These are phyloP conservation scores for Ceratocystis cacaofunesta DNA, from an alignment of 2,329 filamentous ascomycete genomes.

Conservation along the genomic window DNA sequence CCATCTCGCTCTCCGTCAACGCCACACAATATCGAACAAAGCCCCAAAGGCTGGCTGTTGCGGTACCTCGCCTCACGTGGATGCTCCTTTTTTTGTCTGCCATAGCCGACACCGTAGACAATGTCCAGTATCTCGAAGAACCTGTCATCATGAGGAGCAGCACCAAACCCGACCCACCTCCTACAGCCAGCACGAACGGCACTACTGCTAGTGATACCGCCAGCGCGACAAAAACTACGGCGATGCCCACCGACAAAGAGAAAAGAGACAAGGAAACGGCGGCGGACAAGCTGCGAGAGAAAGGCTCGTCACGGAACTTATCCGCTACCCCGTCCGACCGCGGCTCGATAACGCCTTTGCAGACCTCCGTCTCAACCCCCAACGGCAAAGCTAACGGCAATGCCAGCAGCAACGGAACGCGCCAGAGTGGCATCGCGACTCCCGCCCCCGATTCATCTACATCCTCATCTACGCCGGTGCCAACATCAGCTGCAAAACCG, in stretches of 20 bases:
- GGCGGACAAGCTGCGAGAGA: neutral
- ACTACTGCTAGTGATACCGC: neutral
- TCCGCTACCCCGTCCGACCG: slow-evolving; percentile 16
- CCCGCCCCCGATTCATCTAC: slow-evolving; percentile 34
- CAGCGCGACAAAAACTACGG: slow-evolving; percentile 1
- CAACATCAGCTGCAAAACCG: slow-evolving; percentile 34
- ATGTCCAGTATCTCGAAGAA: slow-evolving; percentile 8
- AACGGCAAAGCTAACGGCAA: slow-evolving; percentile 17
- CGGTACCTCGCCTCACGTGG: neutral
- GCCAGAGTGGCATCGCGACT: too few species aligned
- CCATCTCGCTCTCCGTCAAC: neutral
- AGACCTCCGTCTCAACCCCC: slow-evolving; percentile 27
- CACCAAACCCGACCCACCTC: slow-evolving; percentile 6
- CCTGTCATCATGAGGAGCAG: slow-evolving; percentile 12
- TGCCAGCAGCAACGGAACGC: slow-evolving; percentile 14
- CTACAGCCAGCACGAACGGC: neutral
- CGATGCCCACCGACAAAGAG: neutral
- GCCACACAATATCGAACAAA: neutral
- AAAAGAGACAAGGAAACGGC: neutral
- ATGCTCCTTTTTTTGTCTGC: neutral
- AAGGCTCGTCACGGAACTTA: slow-evolving; percentile 2
- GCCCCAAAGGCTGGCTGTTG: neutral
- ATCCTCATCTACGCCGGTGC: too few species aligned
- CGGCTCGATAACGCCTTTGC: slow-evolving; percentile 28
- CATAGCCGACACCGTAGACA: neutral